Evolutionary conservation across 2,329 filamentous ascomycete genomes (phyloP), one percentile per base, ranked within the genome.

Genomic region (Fusarium piperis): DNA sequence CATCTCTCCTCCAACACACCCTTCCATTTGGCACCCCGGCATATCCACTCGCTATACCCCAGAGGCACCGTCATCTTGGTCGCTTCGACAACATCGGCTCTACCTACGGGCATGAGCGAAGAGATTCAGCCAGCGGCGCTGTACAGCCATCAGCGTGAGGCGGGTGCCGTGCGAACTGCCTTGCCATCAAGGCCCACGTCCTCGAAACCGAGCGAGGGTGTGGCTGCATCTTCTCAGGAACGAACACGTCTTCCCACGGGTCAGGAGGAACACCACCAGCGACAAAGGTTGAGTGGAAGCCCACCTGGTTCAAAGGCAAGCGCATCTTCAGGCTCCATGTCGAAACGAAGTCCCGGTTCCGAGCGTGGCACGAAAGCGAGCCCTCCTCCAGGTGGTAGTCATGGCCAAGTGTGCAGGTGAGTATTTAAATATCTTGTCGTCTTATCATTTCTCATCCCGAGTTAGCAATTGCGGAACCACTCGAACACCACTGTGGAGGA

Each of bases 391-490:
- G 51, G 64, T 48, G 68, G 75, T 13, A 72, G 70, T 33, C 83
- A 90, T 46, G 84, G 83, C 56, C 73, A 93, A 79, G 84, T 92
- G 51, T 94, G 92, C 89, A 93, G 91, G 92, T 93, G 83, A 77
- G 87, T 77, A 48, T 23, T 35, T 36, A 56, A 33, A 35, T 26
- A 11, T 35, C 35, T 23, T 15, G 53, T 53, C 18, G 32, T 59
- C 13, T 36, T 32, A 13, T 62, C 16, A 30, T 48, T 56, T 26
- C 64, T 74, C 32, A 59, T 55, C 12, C 35, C 41, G 11, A 51
- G 44, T 20, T 58, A 99, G 96, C 80, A 99, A 99, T 82, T 99
- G 96, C 80, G 92, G 92, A 64, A 98, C 96, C 16, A 98, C 94
- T 59, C 91, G 93, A 80, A 99, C 96, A 52, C 96, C 96, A 26